phyloP scores from a whole-genome alignment of 139 green algal species.

The Mesostigma viride region DNA sequence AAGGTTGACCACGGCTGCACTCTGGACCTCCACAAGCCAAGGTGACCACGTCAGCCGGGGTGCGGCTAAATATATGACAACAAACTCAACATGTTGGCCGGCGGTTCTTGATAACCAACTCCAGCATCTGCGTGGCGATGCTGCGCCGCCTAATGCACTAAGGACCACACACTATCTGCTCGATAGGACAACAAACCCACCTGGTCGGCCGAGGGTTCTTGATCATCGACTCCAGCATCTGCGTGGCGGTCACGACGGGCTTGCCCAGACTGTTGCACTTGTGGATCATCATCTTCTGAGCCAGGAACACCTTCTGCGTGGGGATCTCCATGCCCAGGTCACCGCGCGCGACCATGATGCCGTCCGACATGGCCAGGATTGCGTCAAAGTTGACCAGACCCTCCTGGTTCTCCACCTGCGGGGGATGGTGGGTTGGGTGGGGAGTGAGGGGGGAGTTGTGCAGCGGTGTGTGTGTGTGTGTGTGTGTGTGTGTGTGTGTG shows the following conservation, averaged over 20 bases:
- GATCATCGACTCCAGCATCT: constrained; percentile 56
- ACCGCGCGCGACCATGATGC: constrained; percentile 83
- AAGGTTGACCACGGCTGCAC: no score
- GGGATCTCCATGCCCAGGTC: constrained; percentile 99
- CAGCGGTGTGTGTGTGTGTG: no score
- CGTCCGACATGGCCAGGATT: constrained; percentile 79
- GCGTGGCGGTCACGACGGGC: constrained; percentile 47
- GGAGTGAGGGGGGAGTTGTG: no score
- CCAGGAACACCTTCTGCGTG: constrained; percentile 96
- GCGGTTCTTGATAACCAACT: constrained; percentile 46
- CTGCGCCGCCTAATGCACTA: no score
- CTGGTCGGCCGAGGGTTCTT: constrained; percentile 42
- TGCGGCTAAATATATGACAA: no score
- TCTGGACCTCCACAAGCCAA: no score
- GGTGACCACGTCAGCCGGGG: no score
- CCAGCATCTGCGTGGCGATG: constrained; percentile 54
- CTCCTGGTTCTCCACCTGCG: constrained; percentile 92
- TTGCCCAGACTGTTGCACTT: constrained; percentile 44
- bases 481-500: no score
- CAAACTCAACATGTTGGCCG: no score
- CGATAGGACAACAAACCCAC: no score
- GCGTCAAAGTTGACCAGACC: constrained; percentile 95
- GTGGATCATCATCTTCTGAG: constrained; percentile 75
- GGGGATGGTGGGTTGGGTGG: no score
- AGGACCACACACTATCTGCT: no score